phyloP scores from a whole-genome alignment of 306 rosid species.

The Castanospermum australe region DNA sequence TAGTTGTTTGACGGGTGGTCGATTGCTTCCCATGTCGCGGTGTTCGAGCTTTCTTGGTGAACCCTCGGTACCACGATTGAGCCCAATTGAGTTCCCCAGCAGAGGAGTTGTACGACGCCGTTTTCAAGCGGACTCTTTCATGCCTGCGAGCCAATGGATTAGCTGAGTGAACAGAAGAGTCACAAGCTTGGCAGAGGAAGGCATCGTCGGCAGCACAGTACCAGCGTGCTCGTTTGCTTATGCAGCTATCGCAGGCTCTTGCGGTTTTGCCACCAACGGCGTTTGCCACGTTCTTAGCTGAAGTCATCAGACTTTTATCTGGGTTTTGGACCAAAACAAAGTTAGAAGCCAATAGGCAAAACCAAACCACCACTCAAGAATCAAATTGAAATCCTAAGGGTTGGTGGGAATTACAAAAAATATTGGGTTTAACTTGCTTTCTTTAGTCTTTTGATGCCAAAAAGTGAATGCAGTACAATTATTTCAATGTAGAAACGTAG shows the following conservation, averaged over 20 bases:
- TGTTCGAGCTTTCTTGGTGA: slow-evolving; percentile 73
- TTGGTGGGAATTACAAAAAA: background rate
- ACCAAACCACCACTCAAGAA: too few relatives aligned
- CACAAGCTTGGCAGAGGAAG: slow-evolving; percentile 82
- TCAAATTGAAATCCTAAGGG: background rate
- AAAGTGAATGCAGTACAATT: background rate
- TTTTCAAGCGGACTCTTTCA: slow-evolving; percentile 61
- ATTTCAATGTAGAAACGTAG: background rate
- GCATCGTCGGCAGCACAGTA: slow-evolving; percentile 98
- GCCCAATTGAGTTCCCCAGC: background rate
- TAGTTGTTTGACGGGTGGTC: background rate
- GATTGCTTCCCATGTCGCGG: slow-evolving; percentile 58
- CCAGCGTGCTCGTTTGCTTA: slow-evolving; percentile 89
- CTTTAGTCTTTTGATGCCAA: background rate
- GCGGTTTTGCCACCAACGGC: slow-evolving; percentile 78
- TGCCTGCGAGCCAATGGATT: slow-evolving; percentile 76
- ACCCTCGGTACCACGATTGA: slow-evolving; percentile 71
- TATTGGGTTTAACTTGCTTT: background rate
- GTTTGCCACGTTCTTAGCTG: slow-evolving; percentile 45
- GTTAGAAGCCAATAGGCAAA: background rate
- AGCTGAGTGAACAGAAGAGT: slow-evolving; percentile 85
- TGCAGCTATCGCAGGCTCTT: slow-evolving; percentile 88
- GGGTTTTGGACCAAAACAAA: slow-evolving; percentile 6
- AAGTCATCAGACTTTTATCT: slow-evolving; percentile 24
- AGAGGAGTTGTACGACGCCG: slow-evolving; percentile 43